Percentiles rank a stretch among this genome's conserved stretches.
Evolutionary conservation across 2,329 filamentous ascomycete genomes (phyloP).

Genomic region (Colletotrichum brevisporum): DNA sequence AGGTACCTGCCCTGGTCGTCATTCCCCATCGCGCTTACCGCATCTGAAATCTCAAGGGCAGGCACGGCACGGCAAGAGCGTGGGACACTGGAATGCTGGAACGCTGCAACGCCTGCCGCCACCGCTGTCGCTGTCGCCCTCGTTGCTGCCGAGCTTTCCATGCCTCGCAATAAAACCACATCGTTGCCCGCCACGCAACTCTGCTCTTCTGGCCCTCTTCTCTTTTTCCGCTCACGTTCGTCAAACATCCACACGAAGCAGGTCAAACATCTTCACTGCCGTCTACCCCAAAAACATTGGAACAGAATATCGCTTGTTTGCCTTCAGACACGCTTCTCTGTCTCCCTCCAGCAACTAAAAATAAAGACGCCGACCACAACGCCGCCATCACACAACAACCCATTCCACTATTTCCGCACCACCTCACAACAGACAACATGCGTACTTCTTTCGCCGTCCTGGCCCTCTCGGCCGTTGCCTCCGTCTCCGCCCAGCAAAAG

Average conservation of each 20-base stretch:
- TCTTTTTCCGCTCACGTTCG: constrained; percentile 23
- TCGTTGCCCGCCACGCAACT: constrained; percentile 30
- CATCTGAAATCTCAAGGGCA: constrained; percentile 8
- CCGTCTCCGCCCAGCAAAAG: constrained; percentile 41
- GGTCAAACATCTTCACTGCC: constrained; percentile 36
- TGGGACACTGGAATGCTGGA: constrained; percentile 12
- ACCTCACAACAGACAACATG: constrained; percentile 34
- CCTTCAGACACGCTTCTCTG: constrained; percentile 10
- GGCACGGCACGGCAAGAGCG: constrained; percentile 13
- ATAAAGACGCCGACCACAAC: background rate
- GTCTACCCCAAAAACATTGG: constrained; percentile 34
- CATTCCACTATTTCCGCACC: constrained; percentile 22
- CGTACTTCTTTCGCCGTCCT: constrained; percentile 38
- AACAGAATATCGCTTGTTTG: constrained; percentile 36
- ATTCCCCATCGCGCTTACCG: constrained; percentile 31
- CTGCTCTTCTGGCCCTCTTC: background rate
- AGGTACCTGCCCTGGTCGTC: background rate
- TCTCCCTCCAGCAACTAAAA: constrained; percentile 8
- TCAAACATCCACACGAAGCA: constrained; percentile 35
- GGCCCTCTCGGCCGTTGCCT: constrained; percentile 37
- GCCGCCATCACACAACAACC: constrained; percentile 6
- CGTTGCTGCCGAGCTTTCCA: background rate
- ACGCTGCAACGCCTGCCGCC: constrained; percentile 8
- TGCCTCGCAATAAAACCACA: constrained; percentile 37
- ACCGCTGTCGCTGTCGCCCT: constrained; percentile 13